phyloP scores from a whole-genome alignment of 441 rosid species.

The Eruca vesicaria region DNA sequence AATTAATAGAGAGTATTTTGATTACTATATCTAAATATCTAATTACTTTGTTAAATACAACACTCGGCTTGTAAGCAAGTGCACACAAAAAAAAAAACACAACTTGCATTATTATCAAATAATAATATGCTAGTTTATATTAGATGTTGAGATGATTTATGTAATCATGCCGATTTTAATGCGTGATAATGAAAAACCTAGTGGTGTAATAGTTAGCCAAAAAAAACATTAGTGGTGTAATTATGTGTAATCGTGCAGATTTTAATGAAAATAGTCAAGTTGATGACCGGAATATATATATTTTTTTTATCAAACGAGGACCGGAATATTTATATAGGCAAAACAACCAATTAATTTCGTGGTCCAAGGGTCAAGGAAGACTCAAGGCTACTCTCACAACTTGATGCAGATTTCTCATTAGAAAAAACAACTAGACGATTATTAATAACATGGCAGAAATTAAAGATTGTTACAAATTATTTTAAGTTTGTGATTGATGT shows the following conservation, averaged over 20 bases:
- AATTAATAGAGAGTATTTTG: neutral
- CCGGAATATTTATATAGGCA: neutral
- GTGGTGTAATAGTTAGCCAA: slow-evolving; percentile 1
- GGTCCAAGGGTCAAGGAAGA: neutral
- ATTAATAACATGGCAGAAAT: too few relatives aligned
- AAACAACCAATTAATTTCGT: neutral
- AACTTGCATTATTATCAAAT: neutral
- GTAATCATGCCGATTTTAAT: neutral
- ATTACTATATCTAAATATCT: neutral
- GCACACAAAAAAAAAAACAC: neutral
- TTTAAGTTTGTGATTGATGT: too few relatives aligned
- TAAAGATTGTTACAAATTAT: too few relatives aligned
- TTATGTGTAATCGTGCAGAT: neutral
- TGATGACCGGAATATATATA: neutral
- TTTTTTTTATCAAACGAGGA: too few relatives aligned
- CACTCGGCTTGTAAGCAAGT: neutral
- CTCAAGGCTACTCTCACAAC: neutral
- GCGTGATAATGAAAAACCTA: slow-evolving; percentile 9
- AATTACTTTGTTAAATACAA: too few relatives aligned
- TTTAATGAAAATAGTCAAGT: neutral
- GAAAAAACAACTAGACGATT: neutral
- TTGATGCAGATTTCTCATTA: neutral
- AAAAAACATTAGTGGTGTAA: neutral
- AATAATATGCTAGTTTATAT: neutral
- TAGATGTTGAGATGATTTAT: neutral